phyloP scores from a whole-genome alignment of 345 rosid species.

The Brassica rapa region DNA sequence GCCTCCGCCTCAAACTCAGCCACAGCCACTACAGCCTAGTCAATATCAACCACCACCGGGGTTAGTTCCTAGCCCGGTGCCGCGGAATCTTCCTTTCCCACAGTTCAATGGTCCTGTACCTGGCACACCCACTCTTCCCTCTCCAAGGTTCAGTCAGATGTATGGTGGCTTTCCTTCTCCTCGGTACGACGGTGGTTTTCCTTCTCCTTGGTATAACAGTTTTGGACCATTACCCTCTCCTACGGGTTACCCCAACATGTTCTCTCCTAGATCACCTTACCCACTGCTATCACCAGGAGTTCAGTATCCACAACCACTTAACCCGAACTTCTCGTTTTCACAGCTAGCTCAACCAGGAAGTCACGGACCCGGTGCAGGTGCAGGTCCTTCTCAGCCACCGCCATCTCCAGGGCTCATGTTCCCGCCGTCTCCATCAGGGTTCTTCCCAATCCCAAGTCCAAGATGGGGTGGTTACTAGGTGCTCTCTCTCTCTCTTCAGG shows the following conservation, averaged over 20 bases:
- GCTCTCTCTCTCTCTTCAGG: neutral
- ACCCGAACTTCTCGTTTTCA: slow-evolving; percentile 77
- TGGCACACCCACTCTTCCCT: slow-evolving; percentile 46
- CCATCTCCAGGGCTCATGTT: slow-evolving; percentile 68
- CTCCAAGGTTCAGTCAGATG: slow-evolving; percentile 53
- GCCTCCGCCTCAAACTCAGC: slow-evolving; percentile 6
- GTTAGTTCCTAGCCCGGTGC: slow-evolving; percentile 36
- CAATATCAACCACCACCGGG: slow-evolving; percentile 42
- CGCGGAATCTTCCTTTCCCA: slow-evolving; percentile 52
- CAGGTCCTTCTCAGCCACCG: slow-evolving; percentile 66
- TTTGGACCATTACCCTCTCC: slow-evolving; percentile 72
- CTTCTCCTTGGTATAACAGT: slow-evolving; percentile 60
- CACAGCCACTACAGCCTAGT: slow-evolving; percentile 42
- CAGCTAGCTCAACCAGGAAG: slow-evolving; percentile 67
- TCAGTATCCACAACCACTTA: slow-evolving; percentile 74
- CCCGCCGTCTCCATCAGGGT: slow-evolving; percentile 48
- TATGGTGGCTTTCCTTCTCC: slow-evolving; percentile 58
- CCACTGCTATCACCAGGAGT: slow-evolving; percentile 73
- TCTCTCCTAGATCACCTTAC: slow-evolving; percentile 76
- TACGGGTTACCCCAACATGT: slow-evolving; percentile 54
- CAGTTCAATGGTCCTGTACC: slow-evolving; percentile 62
- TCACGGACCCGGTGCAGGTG: slow-evolving; percentile 74
- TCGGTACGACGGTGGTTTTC: slow-evolving; percentile 44
- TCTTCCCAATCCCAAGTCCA: slow-evolving; percentile 37
- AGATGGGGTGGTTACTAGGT: slow-evolving; percentile 37